A percentile compares a stretch with the other conserved stretches of the same genome.
Conservation (phyloP, 345 rosid genomes). For the Luvunga scandens region DNA sequence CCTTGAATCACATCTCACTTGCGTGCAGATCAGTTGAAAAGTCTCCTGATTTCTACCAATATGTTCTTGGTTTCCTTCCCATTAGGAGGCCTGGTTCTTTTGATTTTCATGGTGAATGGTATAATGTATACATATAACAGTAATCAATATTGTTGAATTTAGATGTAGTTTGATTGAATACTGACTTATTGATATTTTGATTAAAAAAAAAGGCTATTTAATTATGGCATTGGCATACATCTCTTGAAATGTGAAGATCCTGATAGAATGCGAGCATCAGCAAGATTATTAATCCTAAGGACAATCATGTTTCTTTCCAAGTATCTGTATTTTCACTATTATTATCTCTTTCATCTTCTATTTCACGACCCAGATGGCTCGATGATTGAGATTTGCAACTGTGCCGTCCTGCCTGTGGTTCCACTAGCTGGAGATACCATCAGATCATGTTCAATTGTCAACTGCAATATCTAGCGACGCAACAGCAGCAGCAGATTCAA, state of each 20-base stretch:
- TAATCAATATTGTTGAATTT: background rate
- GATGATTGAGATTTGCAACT: constrained; percentile 65
- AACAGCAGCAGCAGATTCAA: no score
- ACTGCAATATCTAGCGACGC: no score
- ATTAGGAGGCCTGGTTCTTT: constrained; percentile 63
- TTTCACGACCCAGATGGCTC: constrained; percentile 65
- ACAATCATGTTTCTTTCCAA: constrained; percentile 78
- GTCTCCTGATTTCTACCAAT: constrained; percentile 60
- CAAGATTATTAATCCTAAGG: constrained; percentile 48
- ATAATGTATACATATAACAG: background rate
- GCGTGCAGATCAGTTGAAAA: constrained; percentile 59
- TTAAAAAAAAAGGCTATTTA: constrained; percentile 42
- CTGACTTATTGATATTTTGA: background rate
- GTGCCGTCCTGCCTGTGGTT: constrained; percentile 53
- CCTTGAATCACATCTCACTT: constrained; percentile 70
- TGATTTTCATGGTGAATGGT: constrained; percentile 81
- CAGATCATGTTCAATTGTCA: constrained; percentile 7
- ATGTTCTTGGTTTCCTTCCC: constrained; percentile 69
- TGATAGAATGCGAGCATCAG: constrained; percentile 41
- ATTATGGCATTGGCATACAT: constrained; percentile 65
- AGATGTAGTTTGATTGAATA: no score
- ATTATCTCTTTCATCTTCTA: background rate
- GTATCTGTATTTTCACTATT: constrained; percentile 19
- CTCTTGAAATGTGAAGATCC: constrained; percentile 55
- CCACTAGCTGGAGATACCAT: constrained; percentile 33